Evolutionary conservation across 78 protist species (phyloP).

Genomic region (Bodo saltans): DNA sequence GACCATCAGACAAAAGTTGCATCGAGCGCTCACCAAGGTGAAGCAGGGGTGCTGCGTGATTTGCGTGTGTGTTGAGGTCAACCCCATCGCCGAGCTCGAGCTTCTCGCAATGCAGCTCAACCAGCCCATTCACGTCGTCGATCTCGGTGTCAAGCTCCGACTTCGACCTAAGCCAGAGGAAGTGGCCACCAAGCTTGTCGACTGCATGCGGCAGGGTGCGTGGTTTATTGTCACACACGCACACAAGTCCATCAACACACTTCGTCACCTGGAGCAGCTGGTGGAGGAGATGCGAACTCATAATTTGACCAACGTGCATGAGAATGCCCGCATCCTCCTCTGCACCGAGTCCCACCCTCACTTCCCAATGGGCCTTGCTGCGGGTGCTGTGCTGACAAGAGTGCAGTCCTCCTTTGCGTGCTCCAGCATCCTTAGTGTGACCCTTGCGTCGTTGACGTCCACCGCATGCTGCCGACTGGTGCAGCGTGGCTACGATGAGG

Average conservation of each 20-base stretch:
- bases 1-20: too few species aligned
- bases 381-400: neutral
- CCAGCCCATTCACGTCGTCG: neutral
- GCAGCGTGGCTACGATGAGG: neutral
- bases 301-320: neutral
- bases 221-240: neutral
- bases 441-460: neutral
- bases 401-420: neutral
- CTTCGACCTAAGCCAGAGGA: neutral
- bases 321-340: neutral
- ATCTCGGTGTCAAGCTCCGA: neutral
- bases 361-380: neutral
- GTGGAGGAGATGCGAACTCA: neutral
- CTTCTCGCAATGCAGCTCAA: neutral
- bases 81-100: neutral
- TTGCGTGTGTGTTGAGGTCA: too few species aligned
- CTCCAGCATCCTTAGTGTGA: neutral
- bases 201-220: neutral
- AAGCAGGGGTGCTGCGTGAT: too few species aligned
- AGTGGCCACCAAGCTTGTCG: neutral
- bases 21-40: too few species aligned
- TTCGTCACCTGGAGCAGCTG: neutral
- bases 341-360: neutral
- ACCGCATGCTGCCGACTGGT: neutral
- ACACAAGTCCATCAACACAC: neutral